A percentile compares a stretch with the other conserved stretches of the same genome.
These are phyloP conservation scores for Aureobasidium vineae DNA, from an alignment of 2,329 filamentous ascomycete genomes.

Conservation along the genomic window DNA sequence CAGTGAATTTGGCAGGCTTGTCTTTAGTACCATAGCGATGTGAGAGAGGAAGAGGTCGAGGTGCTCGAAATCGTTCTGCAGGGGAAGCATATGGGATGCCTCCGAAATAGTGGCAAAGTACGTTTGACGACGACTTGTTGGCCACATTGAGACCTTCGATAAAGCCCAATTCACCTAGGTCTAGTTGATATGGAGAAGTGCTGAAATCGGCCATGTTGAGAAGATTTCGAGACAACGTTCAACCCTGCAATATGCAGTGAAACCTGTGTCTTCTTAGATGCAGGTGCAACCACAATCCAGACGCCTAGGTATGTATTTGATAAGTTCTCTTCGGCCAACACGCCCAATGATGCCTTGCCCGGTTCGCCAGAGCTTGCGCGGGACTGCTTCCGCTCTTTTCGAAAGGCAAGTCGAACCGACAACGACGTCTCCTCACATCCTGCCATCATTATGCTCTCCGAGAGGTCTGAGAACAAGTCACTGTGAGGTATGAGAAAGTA, in stretches of 20 bases:
- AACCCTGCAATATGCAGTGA: neutral
- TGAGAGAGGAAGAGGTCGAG: conserved; percentile 48
- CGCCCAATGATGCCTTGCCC: neutral
- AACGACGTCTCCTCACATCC: neutral
- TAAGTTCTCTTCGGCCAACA: neutral
- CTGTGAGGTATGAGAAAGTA: neutral
- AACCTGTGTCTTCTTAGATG: neutral
- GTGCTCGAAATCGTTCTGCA: conserved; percentile 51
- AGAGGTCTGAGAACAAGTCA: neutral
- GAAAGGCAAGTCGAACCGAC: neutral
- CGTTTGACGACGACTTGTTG: conserved; percentile 31
- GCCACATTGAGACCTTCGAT: conserved; percentile 52
- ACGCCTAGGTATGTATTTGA: neutral
- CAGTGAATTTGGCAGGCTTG: conserved; percentile 49
- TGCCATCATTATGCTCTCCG: neutral
- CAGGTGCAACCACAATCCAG: too few species aligned
- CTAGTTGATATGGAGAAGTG: conserved; percentile 35
- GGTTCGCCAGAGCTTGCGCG: neutral
- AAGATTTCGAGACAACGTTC: neutral
- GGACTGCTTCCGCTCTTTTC: neutral
- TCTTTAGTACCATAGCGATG: conserved; percentile 53
- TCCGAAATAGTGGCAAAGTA: conserved; percentile 53
- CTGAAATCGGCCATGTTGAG: conserved; percentile 27
- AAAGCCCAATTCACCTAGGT: conserved; percentile 48
- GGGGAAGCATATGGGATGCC: conserved; percentile 57